A percentile compares a stretch with the other conserved stretches of the same genome.
Evolutionary conservation across 805 yeast genomes (phyloP).

Genomic region (Spathaspora hagerdaliae): DNA sequence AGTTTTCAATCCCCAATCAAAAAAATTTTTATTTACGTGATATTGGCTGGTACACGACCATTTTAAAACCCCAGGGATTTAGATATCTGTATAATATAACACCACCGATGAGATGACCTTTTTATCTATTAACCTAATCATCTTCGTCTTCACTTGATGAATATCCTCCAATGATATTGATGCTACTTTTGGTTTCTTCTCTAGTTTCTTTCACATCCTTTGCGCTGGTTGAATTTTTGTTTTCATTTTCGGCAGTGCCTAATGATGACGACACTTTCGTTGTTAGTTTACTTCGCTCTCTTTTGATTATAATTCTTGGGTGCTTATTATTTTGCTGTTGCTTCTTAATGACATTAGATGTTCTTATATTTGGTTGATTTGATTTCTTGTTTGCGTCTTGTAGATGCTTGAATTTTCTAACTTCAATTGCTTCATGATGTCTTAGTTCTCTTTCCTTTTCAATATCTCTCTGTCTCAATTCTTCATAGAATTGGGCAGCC

Average conservation of each 20-base stretch:
- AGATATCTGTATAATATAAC: too few species aligned
- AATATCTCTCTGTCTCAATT: slow-evolving; percentile 17
- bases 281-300: background rate
- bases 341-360: background rate
- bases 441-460: slow-evolving; percentile 15
- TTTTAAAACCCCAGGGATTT: too few species aligned
- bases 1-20: too few species aligned
- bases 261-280: background rate
- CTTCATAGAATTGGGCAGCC: slow-evolving; percentile 32
- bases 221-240: background rate
- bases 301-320: background rate
- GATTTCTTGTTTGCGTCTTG: slow-evolving; percentile 1
- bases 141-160: slow-evolving; percentile 10
- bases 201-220: background rate
- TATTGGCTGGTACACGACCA: slow-evolving; percentile 2
- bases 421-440: slow-evolving; percentile 18
- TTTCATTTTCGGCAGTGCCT: background rate
- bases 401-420: slow-evolving; percentile 10
- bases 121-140: background rate
- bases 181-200: background rate
- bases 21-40: background rate
- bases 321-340: background rate
- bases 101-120: background rate
- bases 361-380: background rate
- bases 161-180: slow-evolving; percentile 4